Conservation (phyloP, 2,329 filamentous ascomycete genomes). For the Parafenestella ontariensis region DNA sequence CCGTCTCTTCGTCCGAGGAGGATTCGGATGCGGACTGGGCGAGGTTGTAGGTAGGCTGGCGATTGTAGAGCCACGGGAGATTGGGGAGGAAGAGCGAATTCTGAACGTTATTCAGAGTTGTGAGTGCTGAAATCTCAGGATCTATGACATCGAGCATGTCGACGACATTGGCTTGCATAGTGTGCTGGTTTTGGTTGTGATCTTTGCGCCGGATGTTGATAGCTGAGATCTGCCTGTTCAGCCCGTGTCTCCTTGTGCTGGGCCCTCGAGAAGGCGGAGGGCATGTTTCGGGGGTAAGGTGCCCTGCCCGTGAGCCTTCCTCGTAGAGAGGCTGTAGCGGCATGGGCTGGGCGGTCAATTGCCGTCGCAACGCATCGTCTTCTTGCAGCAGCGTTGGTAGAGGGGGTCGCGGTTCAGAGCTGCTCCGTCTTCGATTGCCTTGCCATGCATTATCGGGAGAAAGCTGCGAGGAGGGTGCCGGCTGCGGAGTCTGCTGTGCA, state of each 20-base stretch:
- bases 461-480: constrained; percentile 6
- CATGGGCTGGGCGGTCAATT: constrained; percentile 32
- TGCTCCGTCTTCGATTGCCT: constrained; percentile 39
- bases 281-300: constrained; percentile 13
- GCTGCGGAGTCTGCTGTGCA: constrained; percentile 5
- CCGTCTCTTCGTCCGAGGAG: constrained; percentile 34
- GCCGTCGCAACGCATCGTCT: constrained; percentile 36
- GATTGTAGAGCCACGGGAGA: constrained; percentile 75
- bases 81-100: constrained; percentile 88
- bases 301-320: constrained; percentile 18
- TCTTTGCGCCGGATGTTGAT: constrained; percentile 35
- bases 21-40: constrained; percentile 56
- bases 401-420: constrained; percentile 42
- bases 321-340: constrained; percentile 45
- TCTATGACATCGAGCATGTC: constrained; percentile 76
- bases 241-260: constrained; percentile 23
- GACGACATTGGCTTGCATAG: constrained; percentile 63
- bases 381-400: constrained; percentile 28
- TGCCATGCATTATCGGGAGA: constrained; percentile 20
- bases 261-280: constrained; percentile 20
- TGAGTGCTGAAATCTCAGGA: constrained; percentile 81
- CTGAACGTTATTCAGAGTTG: constrained; percentile 88
- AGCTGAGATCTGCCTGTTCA: constrained; percentile 31
- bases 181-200: constrained; percentile 54
- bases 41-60: constrained; percentile 78